Percentiles rank a stretch among this genome's conserved stretches.
Evolutionary conservation across 768 basidiomycete species (phyloP).

Genomic region (Lactarius tabidus): DNA sequence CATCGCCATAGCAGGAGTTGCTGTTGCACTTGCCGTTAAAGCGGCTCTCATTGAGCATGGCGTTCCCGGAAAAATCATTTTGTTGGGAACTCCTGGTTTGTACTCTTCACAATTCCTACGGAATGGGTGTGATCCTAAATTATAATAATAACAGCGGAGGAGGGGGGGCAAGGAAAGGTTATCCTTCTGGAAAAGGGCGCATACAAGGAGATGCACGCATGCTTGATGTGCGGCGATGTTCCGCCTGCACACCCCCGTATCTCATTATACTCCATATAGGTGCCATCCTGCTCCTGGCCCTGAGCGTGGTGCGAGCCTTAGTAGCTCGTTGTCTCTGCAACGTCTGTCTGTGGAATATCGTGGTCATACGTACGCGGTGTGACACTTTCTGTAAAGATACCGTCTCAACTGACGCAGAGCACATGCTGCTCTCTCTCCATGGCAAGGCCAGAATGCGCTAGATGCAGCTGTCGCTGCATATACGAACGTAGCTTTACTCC

Average conservation of each 20-base stretch:
- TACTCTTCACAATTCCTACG: background rate
- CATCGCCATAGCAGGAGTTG: conserved; percentile 73
- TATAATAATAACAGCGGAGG: conserved; percentile 56
- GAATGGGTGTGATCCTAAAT: background rate
- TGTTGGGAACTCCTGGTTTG: conserved; percentile 76
- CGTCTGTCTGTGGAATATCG: conserved; percentile 58
- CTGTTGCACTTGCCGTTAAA: conserved; percentile 65
- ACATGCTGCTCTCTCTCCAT: conserved; percentile 74
- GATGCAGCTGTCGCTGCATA: conserved; percentile 89
- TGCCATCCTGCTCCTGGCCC: conserved; percentile 83
- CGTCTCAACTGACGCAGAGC: conserved; percentile 42
- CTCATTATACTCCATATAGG: conserved; percentile 37
- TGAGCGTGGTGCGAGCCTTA: conserved; percentile 59
- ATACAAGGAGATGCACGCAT: conserved; percentile 72
- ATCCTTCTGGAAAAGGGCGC: conserved; percentile 64
- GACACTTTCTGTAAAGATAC: background rate
- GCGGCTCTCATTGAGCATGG: conserved; percentile 55
- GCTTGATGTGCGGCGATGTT: conserved; percentile 55
- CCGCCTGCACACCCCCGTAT: background rate
- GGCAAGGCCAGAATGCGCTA: conserved; percentile 80
- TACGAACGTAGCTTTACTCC: conserved; percentile 69
- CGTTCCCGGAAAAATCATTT: conserved; percentile 62
- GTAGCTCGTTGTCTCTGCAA: conserved; percentile 59
- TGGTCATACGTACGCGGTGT: conserved; percentile 60
- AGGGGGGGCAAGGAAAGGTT: conserved; percentile 72